Evolutionary conservation across 192 early-diverging fungal species (phyloP), one percentile per base, ranked within the genome.

Genomic region (Anaeromyces robustus): DNA sequence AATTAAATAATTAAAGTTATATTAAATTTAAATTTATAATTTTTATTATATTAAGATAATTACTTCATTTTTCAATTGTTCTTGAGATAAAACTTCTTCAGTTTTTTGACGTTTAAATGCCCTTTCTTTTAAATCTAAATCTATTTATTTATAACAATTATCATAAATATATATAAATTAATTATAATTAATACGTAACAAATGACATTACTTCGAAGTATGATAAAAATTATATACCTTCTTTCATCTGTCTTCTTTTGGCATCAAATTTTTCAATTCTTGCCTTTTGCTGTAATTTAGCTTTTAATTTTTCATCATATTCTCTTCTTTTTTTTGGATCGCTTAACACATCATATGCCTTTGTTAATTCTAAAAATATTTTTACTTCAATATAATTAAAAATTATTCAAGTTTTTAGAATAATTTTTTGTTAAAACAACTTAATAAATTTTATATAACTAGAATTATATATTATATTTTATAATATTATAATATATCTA

Each of bases 321-420:
- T 39, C 30, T 39, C 30, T 31, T 32, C 29, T 39, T 17, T 79
- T 77, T 30, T 81, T 79, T 18, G 80, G 80, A 29, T 81, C 80
- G 13, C 77, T 32, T 29, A 81, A 79, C 19, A 80, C 19, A 14
- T 81, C 80, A 79, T 81, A 81, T 19, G 80, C 80, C 34, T 81
- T 81, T 18, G 80, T 81, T 32, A 81, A 34, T 22, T 31, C 7
- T 13, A 81, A 79, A 30, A 81, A 81, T 16, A 30, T 77, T 30
- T 22, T 79, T 17, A 77, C 80, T 68, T 1, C 22, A 52, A 22
- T 34, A 34, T 34, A 34, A 34, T 34, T 34, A 34, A 7, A 7
- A 34, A 34, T 34, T 34, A 34, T 34, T 34, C 4, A 34, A 34
- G n/a, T n/a, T n/a, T n/a, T n/a, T n/a, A n/a, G n/a, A n/a, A n/a